Evolutionary conservation across 495 filamentous ascomycete species (phyloP).

Genomic region (Xanthoparmelia taractica): DNA sequence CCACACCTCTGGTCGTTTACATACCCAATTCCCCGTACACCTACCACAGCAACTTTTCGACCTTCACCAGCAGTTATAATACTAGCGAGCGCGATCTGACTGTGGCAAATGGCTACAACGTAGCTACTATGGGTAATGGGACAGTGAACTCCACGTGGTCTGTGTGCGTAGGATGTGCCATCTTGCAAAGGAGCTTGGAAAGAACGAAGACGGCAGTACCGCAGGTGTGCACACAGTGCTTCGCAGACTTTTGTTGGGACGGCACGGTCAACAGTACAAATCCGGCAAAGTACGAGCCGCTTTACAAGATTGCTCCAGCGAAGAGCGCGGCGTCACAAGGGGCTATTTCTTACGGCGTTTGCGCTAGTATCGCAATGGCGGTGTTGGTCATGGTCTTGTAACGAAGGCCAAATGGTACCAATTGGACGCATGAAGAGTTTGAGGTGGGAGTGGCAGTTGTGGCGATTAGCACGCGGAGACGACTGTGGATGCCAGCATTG

Average conservation of each 20-base stretch:
- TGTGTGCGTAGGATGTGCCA: slow-evolving; percentile 77
- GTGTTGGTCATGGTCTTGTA: slow-evolving; percentile 7
- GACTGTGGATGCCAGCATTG: background rate
- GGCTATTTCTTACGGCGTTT: slow-evolving; percentile 23
- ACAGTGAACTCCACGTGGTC: slow-evolving; percentile 66
- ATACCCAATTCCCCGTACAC: slow-evolving; percentile 82
- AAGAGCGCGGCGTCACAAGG: slow-evolving; percentile 19
- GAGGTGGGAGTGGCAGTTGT: background rate
- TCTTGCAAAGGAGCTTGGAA: slow-evolving; percentile 66
- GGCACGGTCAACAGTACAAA: slow-evolving; percentile 49
- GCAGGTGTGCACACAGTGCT: slow-evolving; percentile 63
- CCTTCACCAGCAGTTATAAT: slow-evolving; percentile 57
- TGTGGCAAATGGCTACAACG: slow-evolving; percentile 75
- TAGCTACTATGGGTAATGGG: slow-evolving; percentile 73
- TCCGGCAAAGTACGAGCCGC: slow-evolving; percentile 31
- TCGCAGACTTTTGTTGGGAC: slow-evolving; percentile 81
- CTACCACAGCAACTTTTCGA: slow-evolving; percentile 62
- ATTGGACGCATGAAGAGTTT: background rate
- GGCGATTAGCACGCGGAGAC: background rate
- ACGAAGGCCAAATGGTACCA: background rate
- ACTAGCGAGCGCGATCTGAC: slow-evolving; percentile 60
- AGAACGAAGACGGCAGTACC: slow-evolving; percentile 59
- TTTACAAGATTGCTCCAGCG: slow-evolving; percentile 22
- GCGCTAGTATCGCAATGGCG: slow-evolving; percentile 24
- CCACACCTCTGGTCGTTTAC: slow-evolving; percentile 71